These are phyloP conservation scores for Albatrellus ellisii DNA, from an alignment of 768 basidiomycete species.

Conservation along the genomic window DNA sequence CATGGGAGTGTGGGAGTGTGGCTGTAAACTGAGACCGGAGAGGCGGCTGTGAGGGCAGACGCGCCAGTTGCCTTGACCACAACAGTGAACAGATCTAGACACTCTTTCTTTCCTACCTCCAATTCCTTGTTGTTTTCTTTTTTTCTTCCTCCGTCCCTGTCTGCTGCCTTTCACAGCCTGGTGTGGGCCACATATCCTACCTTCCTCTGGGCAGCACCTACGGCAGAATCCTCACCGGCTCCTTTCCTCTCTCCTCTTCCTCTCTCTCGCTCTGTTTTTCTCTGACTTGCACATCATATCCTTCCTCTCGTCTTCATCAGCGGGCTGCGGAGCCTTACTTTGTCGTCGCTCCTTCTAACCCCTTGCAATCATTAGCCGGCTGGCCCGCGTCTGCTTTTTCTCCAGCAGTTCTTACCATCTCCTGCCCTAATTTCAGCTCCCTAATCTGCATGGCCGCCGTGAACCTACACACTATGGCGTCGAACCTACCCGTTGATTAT, in stretches of 20 bases:
- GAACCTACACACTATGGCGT: slow-evolving; percentile 30
- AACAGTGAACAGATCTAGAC: slow-evolving; percentile 21
- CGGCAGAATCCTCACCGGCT: slow-evolving; percentile 7
- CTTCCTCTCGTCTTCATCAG: slow-evolving; percentile 14
- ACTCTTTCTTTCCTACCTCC: slow-evolving; percentile 7
- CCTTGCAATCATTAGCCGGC: slow-evolving; percentile 30
- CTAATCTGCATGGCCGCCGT: slow-evolving; percentile 17
- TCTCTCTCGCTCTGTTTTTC: slow-evolving; percentile 18
- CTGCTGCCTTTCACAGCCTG: slow-evolving; percentile 4
- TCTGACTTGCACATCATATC: slow-evolving; percentile 2
- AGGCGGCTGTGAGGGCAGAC: slow-evolving; percentile 1
- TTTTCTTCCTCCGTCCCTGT: slow-evolving; percentile 5
- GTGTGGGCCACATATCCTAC: slow-evolving; percentile 13
- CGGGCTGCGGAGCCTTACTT: slow-evolving; percentile 11
- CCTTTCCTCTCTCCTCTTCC: slow-evolving; percentile 7
- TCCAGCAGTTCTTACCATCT: slow-evolving; percentile 13
- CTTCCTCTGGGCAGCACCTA: slow-evolving; percentile 1
- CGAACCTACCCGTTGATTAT: slow-evolving; percentile 59
- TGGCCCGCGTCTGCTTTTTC: slow-evolving; percentile 35
- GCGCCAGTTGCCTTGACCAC: slow-evolving; percentile 40
- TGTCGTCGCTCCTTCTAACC: slow-evolving; percentile 8
- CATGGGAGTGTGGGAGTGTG: slow-evolving; percentile 6
- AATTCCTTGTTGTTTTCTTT: slow-evolving; percentile 3
- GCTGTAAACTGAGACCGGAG: neutral
- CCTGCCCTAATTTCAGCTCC: slow-evolving; percentile 12